Percentiles rank a stretch among this genome's conserved stretches.
These are phyloP conservation scores for Domatiomyces globalis DNA, from an alignment of 2,329 filamentous ascomycete species.

Conservation along the genomic window DNA sequence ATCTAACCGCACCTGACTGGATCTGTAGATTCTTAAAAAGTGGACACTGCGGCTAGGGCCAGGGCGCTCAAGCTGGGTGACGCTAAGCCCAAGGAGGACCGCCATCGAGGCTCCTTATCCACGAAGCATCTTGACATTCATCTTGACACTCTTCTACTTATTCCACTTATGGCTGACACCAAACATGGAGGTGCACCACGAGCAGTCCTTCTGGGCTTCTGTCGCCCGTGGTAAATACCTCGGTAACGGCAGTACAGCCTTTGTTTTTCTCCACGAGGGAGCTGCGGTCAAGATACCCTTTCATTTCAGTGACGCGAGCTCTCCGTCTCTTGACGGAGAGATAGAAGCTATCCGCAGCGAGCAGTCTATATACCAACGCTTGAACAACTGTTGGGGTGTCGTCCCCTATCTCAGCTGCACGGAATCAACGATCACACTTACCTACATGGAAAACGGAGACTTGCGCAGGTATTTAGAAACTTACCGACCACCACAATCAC, in stretches of 20 bases:
- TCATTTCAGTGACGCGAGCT: slow-evolving; percentile 6
- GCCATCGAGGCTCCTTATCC: too few relatives aligned
- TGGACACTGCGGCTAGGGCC: too few relatives aligned
- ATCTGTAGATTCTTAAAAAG: too few relatives aligned
- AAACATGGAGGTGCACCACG: too few relatives aligned
- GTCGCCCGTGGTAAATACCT: neutral
- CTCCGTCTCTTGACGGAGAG: slow-evolving; percentile 5
- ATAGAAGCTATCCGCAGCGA: slow-evolving; percentile 9
- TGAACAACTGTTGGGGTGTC: slow-evolving; percentile 1
- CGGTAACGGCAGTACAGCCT: slow-evolving; percentile 1
- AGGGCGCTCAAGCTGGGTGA: too few relatives aligned
- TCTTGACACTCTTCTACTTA: too few relatives aligned
- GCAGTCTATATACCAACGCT: slow-evolving; percentile 5
- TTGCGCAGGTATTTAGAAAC: slow-evolving; percentile 8
- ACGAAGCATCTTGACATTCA: too few relatives aligned
- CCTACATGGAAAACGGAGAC: slow-evolving; percentile 10
- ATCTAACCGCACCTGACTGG: too few relatives aligned
- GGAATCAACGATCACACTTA: slow-evolving; percentile 2
- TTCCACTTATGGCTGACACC: too few relatives aligned
- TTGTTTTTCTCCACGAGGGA: slow-evolving; percentile 8
- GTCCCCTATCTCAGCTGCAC: neutral
- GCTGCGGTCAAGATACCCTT: slow-evolving; percentile 12
- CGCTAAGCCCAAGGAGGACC: too few relatives aligned
- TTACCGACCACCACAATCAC: neutral
- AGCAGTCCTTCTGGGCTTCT: neutral